Conservation (phyloP, 2,329 filamentous ascomycete genomes). For the Teratosphaeria zuluensis region DNA sequence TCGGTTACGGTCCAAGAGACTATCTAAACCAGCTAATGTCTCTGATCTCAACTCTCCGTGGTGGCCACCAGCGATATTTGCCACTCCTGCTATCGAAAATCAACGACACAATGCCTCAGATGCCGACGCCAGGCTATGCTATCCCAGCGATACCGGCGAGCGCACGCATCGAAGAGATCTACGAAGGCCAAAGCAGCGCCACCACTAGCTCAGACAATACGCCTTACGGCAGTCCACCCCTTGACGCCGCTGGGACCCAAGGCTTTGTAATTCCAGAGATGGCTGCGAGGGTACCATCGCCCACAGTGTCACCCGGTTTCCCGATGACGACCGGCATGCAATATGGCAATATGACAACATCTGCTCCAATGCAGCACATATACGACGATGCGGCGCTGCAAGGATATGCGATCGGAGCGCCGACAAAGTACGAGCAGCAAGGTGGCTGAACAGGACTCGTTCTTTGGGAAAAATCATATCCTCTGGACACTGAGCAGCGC, state of each 20-base stretch:
- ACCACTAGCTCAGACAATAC: conserved; percentile 18
- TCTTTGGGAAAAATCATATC: background rate
- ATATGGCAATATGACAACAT: conserved; percentile 1
- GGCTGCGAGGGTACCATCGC: background rate
- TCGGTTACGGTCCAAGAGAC: conserved; percentile 59
- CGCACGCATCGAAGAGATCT: conserved; percentile 18
- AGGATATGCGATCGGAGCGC: background rate
- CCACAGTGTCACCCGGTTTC: background rate
- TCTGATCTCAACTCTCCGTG: conserved; percentile 60
- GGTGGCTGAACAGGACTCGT: background rate
- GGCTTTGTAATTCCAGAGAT: conserved; percentile 1
- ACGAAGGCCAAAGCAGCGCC: conserved; percentile 21
- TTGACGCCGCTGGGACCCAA: conserved; percentile 3
- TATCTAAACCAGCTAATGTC: conserved; percentile 61
- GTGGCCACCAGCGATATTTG: conserved; percentile 65
- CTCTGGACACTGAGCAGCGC: background rate
- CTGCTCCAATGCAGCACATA: conserved; percentile 4
- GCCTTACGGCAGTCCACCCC: conserved; percentile 20
- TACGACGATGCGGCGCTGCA: background rate
- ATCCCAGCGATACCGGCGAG: conserved; percentile 17
- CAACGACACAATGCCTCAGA: conserved; percentile 42
- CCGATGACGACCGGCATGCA: conserved; percentile 2
- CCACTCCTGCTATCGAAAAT: conserved; percentile 70
- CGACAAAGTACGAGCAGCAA: conserved; percentile 1
- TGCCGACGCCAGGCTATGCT: conserved; percentile 16